A percentile compares a stretch with the other conserved stretches of the same genome.
These are phyloP conservation scores for Mercurialis annua DNA, from an alignment of 345 rosid genomes.

Conservation along the genomic window DNA sequence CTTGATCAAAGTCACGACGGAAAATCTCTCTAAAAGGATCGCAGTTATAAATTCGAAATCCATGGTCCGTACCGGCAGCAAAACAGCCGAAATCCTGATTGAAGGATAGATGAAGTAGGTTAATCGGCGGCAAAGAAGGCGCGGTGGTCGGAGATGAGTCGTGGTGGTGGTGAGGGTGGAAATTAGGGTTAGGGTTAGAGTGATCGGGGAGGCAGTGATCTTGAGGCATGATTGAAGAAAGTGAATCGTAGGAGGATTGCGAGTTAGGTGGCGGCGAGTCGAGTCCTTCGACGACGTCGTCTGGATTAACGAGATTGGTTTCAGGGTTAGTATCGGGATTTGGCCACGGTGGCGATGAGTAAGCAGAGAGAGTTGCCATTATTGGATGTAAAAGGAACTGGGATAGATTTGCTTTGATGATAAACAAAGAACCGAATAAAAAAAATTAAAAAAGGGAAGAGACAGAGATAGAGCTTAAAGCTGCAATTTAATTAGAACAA, in stretches of 20 bases:
- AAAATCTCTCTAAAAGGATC: constrained; percentile 93
- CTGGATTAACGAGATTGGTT: constrained; percentile 8
- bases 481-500: too few relatives aligned
- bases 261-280: constrained; percentile 13
- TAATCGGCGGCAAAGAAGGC: constrained; percentile 20
- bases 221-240: constrained; percentile 40
- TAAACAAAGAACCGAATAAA: too few relatives aligned
- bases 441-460: too few relatives aligned
- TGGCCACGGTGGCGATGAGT: constrained; percentile 52
- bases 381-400: too few relatives aligned
- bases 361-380: constrained; percentile 76
- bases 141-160: background rate
- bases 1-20: constrained; percentile 84
- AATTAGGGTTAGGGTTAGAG: constrained; percentile 11
- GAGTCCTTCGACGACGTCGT: constrained; percentile 22
- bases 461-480: too few relatives aligned
- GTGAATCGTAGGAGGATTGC: constrained; percentile 44
- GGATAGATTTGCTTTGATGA: too few relatives aligned
- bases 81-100: constrained; percentile 91
- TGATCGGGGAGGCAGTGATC: constrained; percentile 18
- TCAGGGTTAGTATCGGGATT: constrained; percentile 26
- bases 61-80: constrained; percentile 84
- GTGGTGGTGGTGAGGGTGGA: constrained; percentile 12
- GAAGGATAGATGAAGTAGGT: constrained; percentile 69
- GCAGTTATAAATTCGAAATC: constrained; percentile 88